Evolutionary conservation across 805 yeast species (phyloP).

Genomic region (Candida vaughaniae): DNA sequence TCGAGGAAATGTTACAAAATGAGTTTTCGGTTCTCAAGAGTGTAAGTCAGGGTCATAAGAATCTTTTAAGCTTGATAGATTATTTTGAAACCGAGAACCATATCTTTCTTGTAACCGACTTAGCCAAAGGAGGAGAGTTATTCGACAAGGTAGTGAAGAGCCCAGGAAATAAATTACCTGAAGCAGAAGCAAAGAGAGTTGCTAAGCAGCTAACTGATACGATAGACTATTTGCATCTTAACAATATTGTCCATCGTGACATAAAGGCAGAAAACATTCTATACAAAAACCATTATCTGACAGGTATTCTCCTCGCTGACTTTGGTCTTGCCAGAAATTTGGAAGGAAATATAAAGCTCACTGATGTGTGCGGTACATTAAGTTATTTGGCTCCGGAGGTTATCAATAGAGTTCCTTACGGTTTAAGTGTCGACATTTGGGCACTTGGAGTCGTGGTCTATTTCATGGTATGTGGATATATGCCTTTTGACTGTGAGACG

Average conservation of each 20-base stretch:
- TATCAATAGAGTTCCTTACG: conserved; percentile 55
- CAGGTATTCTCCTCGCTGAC: conserved; percentile 52
- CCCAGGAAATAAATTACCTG: conserved; percentile 40
- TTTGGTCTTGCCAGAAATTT: conserved; percentile 63
- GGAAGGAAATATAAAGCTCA: conserved; percentile 27
- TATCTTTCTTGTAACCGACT: conserved; percentile 59
- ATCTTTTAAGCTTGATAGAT: conserved; percentile 62
- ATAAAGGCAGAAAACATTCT: conserved; percentile 71
- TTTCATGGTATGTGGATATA: conserved; percentile 69
- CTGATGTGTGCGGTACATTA: conserved; percentile 61
- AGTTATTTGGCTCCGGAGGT: conserved; percentile 76
- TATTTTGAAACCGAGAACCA: conserved; percentile 65
- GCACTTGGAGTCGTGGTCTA: conserved; percentile 72
- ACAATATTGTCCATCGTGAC: conserved; percentile 68
- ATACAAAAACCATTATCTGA: conserved; percentile 38
- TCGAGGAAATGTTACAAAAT: conserved; percentile 53
- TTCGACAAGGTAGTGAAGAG: conserved; percentile 53
- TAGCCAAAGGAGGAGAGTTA: conserved; percentile 68
- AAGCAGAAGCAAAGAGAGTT: conserved; percentile 49
- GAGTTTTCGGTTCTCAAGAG: conserved; percentile 58
- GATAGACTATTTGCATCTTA: conserved; percentile 54
- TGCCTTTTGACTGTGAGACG: conserved; percentile 75
- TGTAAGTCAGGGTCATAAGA: conserved; percentile 49
- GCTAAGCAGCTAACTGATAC: conserved; percentile 53
- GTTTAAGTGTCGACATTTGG: conserved; percentile 68